Conservation (phyloP, 805 yeast species). For the Wickerhamomyces rabaulensis region DNA sequence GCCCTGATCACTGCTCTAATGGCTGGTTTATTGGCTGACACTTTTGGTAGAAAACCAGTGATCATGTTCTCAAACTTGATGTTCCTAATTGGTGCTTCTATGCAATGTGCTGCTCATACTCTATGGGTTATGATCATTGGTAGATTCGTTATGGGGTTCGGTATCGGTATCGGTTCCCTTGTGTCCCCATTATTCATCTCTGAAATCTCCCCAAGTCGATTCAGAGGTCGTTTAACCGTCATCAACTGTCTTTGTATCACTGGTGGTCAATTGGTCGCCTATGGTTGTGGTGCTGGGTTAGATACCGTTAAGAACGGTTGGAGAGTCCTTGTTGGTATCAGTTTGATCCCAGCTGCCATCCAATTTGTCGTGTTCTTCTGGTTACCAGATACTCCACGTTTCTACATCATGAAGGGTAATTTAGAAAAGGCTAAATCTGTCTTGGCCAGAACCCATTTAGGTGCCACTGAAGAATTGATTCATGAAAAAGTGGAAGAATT, state of each 20-base stretch:
- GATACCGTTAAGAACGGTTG: constrained; percentile 75
- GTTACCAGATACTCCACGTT: constrained; percentile 96
- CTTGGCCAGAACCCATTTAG: constrained; percentile 53
- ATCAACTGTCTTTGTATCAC: constrained; percentile 87
- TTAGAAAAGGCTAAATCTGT: constrained; percentile 63
- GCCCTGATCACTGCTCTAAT: constrained; percentile 74
- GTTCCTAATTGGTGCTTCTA: constrained; percentile 77
- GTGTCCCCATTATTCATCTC: constrained; percentile 91
- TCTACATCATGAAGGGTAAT: constrained; percentile 66
- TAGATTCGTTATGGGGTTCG: constrained; percentile 90
- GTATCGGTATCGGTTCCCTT: constrained; percentile 92
- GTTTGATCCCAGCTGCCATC: constrained; percentile 78
- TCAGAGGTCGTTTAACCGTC: constrained; percentile 87
- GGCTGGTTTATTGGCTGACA: constrained; percentile 82
- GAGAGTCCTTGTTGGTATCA: constrained; percentile 87
- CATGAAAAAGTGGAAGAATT: constrained; percentile 66
- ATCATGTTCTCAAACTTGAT: constrained; percentile 77
- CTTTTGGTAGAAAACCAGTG: constrained; percentile 79
- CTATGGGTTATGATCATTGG: constrained; percentile 93
- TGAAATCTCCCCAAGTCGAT: constrained; percentile 88
- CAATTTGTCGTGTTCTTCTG: constrained; percentile 76
- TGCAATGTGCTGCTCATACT: constrained; percentile 76
- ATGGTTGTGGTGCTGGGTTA: constrained; percentile 88
- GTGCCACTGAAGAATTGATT: constrained; percentile 59
- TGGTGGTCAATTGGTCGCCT: constrained; percentile 92